phyloP scores from a whole-genome alignment of 164 flowering plant species.

The Chimonanthus praecox region DNA sequence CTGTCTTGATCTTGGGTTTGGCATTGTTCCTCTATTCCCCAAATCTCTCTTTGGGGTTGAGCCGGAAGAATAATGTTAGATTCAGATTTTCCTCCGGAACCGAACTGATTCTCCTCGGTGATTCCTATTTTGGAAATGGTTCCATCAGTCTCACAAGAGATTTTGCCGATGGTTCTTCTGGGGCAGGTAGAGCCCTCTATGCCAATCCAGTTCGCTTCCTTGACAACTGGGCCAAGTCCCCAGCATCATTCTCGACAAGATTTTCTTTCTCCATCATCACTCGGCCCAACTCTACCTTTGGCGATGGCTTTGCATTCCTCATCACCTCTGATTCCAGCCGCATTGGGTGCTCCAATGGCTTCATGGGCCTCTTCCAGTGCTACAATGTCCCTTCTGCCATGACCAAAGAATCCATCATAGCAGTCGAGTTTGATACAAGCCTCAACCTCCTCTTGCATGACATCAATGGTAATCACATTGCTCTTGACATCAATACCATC shows the following conservation, averaged over 20 bases:
- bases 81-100: conserved; percentile 1
- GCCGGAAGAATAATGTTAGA: too few relatives aligned
- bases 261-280: conserved; percentile 53
- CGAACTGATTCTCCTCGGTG: conserved; percentile 50
- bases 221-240: conserved; percentile 28
- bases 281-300: conserved; percentile 31
- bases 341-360: conserved; percentile 26
- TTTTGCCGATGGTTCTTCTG: conserved; percentile 7
- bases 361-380: conserved; percentile 41
- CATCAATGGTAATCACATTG: conserved; percentile 56
- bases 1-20: too few relatives aligned
- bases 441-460: conserved; percentile 42
- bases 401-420: conserved; percentile 36
- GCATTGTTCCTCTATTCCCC: too few relatives aligned
- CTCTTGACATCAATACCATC: conserved; percentile 36
- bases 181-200: conserved; percentile 50
- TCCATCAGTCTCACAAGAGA: conserved; percentile 47
- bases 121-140: conserved; percentile 16
- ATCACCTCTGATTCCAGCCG: conserved; percentile 37
- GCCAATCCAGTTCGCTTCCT: conserved; percentile 53
- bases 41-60: too few relatives aligned
- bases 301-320: conserved; percentile 62
- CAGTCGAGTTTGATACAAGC: conserved; percentile 67
- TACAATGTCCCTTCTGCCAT: neutral
- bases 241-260: conserved; percentile 45